These are phyloP conservation scores for Alectoria sarmentosa DNA, from an alignment of 495 filamentous ascomycete genomes.

Conservation along the genomic window DNA sequence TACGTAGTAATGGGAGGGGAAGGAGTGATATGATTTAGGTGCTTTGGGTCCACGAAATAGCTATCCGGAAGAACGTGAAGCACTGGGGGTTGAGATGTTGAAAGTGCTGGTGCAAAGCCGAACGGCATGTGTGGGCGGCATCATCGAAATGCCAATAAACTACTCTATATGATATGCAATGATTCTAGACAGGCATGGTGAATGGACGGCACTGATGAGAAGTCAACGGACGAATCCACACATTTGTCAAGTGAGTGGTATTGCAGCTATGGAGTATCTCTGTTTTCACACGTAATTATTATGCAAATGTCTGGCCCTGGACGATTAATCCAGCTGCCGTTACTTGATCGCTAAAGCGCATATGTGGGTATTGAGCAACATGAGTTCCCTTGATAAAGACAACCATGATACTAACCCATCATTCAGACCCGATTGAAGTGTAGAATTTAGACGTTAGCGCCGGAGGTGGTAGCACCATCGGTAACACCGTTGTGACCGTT, in stretches of 20 bases:
- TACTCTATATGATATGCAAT: no score
- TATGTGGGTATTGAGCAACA: background rate
- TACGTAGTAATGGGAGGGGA: no score
- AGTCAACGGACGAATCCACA: background rate
- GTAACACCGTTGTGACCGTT: background rate
- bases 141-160: no score
- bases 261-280: slow-evolving; percentile 2
- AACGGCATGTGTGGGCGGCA: no score
- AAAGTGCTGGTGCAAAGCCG: no score
- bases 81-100: no score
- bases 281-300: background rate
- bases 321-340: slow-evolving; percentile 2
- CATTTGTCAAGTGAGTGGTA: background rate
- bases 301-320: background rate
- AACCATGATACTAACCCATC: background rate
- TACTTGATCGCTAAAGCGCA: background rate
- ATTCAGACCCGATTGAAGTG: background rate
- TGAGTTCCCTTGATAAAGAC: background rate
- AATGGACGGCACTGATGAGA: background rate
- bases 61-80: no score
- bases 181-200: no score
- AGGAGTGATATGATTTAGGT: no score
- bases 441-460: slow-evolving; percentile 6
- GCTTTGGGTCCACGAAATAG: no score
- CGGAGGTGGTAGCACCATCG: slow-evolving; percentile 13